Evolutionary conservation across 1,284 basidiomycete species (phyloP), one percentile per base, ranked within the genome.

Genomic region (Pterula multifida): DNA sequence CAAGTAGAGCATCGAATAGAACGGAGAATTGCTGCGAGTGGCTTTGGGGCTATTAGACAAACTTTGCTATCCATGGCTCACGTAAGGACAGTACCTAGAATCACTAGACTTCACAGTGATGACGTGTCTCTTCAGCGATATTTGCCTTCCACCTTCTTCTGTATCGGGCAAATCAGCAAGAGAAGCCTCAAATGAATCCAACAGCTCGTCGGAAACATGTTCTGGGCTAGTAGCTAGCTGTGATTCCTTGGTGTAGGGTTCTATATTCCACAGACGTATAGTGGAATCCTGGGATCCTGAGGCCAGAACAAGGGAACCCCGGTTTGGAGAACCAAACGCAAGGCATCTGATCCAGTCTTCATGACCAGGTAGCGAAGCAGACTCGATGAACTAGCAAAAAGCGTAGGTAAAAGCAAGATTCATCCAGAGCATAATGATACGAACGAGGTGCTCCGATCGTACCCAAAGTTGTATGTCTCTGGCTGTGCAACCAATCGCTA

Each of bases 221-320:
- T 55, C 59, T 3, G 55, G 53, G 22, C 55, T 55, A 36, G 21
- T 35, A 32, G 44, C 52, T 45, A 42, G 53, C 35, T 50, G 44
- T 23, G 55, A 50, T 17, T 60, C 45, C 52, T 62, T 63, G 50
- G 59, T 61, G 54, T 72, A 55, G 19, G 65, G 62, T 53, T 79
- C 73, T 44, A 90, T 79, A 53, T 83, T 83, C 93, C 93, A 97
- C 3, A 97, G 67, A 28, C 93, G 81, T 50, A 96, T 87, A 35
- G 89, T 93, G 15, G 81, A 80, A 63, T 97, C 94, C 66, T 96
- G 93, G 2, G 91, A 91, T 1, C 90, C 94, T 13, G 91, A 93
- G 1, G 94, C 91, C 17, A 97, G 72, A 0, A 80, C 56, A 23
- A 81, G 67, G 17, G 71, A 63, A 45, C 72, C 65, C 6, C 61